These are phyloP conservation scores for Hevea brasiliensis DNA, from an alignment of 345 rosid genomes.

Conservation along the genomic window DNA sequence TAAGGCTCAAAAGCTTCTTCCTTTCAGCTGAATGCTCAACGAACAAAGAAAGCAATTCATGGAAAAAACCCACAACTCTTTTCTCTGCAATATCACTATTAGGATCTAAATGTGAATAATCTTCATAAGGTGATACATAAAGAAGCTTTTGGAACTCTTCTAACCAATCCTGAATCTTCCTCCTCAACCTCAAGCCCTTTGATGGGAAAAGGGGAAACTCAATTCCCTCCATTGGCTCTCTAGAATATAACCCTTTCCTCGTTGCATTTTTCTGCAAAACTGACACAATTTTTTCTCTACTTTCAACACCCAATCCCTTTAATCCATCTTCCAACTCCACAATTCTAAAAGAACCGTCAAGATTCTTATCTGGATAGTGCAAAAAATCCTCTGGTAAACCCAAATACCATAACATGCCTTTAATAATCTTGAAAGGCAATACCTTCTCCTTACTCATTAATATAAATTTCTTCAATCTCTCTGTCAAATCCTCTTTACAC, in stretches of 20 bases:
- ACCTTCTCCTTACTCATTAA: constrained; percentile 67
- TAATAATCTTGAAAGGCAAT: constrained; percentile 69
- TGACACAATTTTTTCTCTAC: constrained; percentile 40
- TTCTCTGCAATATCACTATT: constrained; percentile 75
- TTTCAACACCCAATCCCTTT: constrained; percentile 55
- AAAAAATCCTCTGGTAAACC: constrained; percentile 71
- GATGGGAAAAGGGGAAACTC: constrained; percentile 82
- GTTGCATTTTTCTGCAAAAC: constrained; percentile 61
- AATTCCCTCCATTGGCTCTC: constrained; percentile 42
- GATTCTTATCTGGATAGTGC: constrained; percentile 35
- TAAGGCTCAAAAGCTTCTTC: constrained; percentile 69
- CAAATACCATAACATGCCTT: constrained; percentile 85
- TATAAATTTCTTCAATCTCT: constrained; percentile 60
- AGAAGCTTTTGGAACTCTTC: constrained; percentile 69
- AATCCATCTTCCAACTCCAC: constrained; percentile 76
- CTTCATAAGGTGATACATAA: constrained; percentile 77
- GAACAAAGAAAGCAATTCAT: constrained; percentile 72
- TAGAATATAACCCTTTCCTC: constrained; percentile 42
- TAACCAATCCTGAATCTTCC: constrained; percentile 68
- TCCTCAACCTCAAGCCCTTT: constrained; percentile 70
- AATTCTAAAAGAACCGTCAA: constrained; percentile 51
- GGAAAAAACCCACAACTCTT: constrained; percentile 81
- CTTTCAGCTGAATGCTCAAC: constrained; percentile 85
- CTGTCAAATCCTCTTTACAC: constrained; percentile 49
- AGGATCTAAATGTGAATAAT: constrained; percentile 62